Evolutionary conservation across 2,329 filamentous ascomycete species (phyloP), one percentile per base, ranked within the genome.

Genomic region (Hymenoscyphus occultus): DNA sequence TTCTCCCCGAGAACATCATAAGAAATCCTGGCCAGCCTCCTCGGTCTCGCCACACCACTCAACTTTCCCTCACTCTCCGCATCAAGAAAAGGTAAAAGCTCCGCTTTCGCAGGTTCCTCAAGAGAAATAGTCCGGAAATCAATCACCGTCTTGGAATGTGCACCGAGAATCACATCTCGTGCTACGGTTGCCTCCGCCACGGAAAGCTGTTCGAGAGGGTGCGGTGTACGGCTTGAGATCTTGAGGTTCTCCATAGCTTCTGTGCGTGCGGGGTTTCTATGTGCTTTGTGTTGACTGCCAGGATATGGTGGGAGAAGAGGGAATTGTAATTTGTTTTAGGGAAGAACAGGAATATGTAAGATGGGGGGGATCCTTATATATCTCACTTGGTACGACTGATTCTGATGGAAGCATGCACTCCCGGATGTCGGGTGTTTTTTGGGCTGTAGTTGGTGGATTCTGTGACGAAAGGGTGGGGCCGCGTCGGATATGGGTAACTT

Each of bases 71-170:
- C 74, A 60, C 80, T 77, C 69, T 82, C 80, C 4, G 80, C 78
- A 14, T 79, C 78, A 39, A 85, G 74, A 70, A 83, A 86, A 2
- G 77, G 78, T 32, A 81, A 71, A 4, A 84, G 78, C 59, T 82
- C 77, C 7, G 74, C 72, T 76, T 86, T 86, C 4, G 79, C 75
- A 2, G 84, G 83, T 71, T 86, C 83, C 45, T 80, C 76, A 9
- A 86, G 77, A 13, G 80, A 87, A n/a, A 89, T 79, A 31, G 80
- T 78, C 72, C 88, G 87, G 80, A 87, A 89, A 60, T 86, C 82
- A 56, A 88, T 78, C 5, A 81, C 82, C n/a, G 64, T 65, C n/a
- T 59, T 60, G n/a, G 68, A 62, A 60, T 59, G 60, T n/a, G 42
- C 58, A 39, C 14, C 19, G 12, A 80, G 71, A 60, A 84, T 73